Evolutionary conservation across 495 filamentous ascomycete species (phyloP), one percentile per base, ranked within the genome.

Genomic region (Bathelium albidoporum): DNA sequence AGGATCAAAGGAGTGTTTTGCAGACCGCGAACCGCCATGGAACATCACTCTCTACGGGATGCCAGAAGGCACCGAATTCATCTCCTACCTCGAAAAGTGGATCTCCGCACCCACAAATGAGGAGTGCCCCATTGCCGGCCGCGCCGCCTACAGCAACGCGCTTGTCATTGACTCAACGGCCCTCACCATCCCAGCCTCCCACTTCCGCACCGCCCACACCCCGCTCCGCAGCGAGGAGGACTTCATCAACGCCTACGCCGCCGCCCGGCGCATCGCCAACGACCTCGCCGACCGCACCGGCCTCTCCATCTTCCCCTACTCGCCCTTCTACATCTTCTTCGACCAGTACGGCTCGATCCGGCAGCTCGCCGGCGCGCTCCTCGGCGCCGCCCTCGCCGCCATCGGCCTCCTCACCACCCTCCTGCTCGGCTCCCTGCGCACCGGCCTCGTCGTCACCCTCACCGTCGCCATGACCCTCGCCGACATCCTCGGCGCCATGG

Each of bases 271-370:
- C 65, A 98, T 98, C 65, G 87, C 94, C 1, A 74, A 82, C 60
- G 83, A 82, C 18, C 82, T 97, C 59, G 87, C 80, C 24, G 74
- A 81, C 45, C 81, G 78, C 59, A 89, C 90, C 14, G 80, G 82
- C 10, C 83, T 90, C 52, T 81, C 87, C 28, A 85, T 97, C 59
- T 98, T 97, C 81, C 92, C 94, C 0, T 98, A 98, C 73, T 90
- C 87, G 45, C 87, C 97, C 68, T 92, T 94, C 72, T 98, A 98
- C 77, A 91, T 98, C 68, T 98, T 97, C 82, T 97, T 98, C 72
- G 93, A 98, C 76, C 94, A 97, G 72, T 98, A 98, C 73, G 81
- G 89, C 1, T 81, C 83, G 62, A 97, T 98, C 66, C 85, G 94
- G 34, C 79, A 76, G 29, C 81, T 97, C 3, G 89, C 94, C 0